Percentiles rank a stretch among this genome's conserved stretches.
These are phyloP conservation scores for Canariomyces notabilis DNA, from an alignment of 2,329 filamentous ascomycete genomes.

Conservation along the genomic window DNA sequence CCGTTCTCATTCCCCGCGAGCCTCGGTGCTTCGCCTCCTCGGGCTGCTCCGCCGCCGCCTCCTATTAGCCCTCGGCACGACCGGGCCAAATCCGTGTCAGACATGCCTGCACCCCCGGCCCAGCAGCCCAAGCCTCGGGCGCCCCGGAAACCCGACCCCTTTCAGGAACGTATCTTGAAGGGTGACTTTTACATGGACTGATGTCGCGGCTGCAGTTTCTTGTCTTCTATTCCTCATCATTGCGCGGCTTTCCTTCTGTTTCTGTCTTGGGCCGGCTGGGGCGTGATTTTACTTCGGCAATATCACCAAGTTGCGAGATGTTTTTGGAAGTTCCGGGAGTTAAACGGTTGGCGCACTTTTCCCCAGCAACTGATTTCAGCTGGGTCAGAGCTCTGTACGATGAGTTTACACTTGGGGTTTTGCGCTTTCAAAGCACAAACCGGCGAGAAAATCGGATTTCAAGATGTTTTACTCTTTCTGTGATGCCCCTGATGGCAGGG, in stretches of 20 bases:
- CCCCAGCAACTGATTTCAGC: too few relatives aligned
- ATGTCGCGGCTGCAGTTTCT: not conserved
- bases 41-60: constrained; percentile 24
- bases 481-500: too few relatives aligned
- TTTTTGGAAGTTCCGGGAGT: not conserved
- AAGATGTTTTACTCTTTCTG: too few relatives aligned
- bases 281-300: too few relatives aligned
- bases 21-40: constrained; percentile 40
- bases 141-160: constrained; percentile 76
- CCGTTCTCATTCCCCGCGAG: constrained; percentile 53
- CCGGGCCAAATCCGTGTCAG: constrained; percentile 64
- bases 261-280: not conserved
- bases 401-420: too few relatives aligned
- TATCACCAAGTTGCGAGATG: too few relatives aligned
- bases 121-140: constrained; percentile 47
- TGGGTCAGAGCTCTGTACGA: constrained; percentile 9
- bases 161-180: constrained; percentile 95
- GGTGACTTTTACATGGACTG: constrained; percentile 98
- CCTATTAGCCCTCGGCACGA: constrained; percentile 46
- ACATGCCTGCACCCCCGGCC: constrained; percentile 54
- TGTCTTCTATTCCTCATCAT: not conserved
- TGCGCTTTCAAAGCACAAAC: too few relatives aligned
- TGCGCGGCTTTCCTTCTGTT: constrained; percentile 1
- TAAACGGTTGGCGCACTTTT: constrained; percentile 1
- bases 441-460: too few relatives aligned